phyloP scores from a whole-genome alignment of 176 grass and related monocot genomes.

The Areca catechu region DNA sequence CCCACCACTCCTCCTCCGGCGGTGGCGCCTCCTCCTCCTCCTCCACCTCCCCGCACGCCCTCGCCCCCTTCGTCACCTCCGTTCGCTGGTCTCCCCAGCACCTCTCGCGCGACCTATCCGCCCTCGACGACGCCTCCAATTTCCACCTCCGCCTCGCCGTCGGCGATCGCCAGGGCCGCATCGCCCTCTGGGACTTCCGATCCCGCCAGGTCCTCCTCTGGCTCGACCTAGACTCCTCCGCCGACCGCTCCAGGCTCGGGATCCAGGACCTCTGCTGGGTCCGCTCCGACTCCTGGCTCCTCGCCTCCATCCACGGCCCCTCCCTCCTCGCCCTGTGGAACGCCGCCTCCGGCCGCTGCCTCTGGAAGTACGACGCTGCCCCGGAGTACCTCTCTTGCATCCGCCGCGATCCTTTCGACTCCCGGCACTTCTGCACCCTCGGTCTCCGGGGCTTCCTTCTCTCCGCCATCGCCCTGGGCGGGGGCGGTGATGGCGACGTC shows the following conservation, averaged over 20 bases:
- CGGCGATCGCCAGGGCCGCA: conserved; percentile 79
- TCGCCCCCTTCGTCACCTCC: conserved; percentile 38
- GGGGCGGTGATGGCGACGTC: conserved; percentile 33
- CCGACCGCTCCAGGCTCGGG: conserved; percentile 32
- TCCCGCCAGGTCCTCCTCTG: conserved; percentile 55
- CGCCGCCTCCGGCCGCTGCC: conserved; percentile 36
- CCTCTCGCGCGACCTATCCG: conserved; percentile 27
- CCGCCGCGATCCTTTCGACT: conserved; percentile 79
- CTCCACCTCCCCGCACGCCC: conserved; percentile 16
- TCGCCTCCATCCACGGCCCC: conserved; percentile 74
- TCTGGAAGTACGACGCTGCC: conserved; percentile 90
- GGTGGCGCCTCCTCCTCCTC: conserved; percentile 19
- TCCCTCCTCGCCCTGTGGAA: conserved; percentile 86
- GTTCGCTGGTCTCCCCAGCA: conserved; percentile 40
- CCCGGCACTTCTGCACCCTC: conserved; percentile 66
- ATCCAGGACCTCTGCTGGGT: conserved; percentile 96
- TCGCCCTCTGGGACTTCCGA: conserved; percentile 81
- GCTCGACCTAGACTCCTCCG: conserved; percentile 59
- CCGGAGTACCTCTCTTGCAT: conserved; percentile 91
- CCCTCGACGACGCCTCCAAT: conserved; percentile 33
- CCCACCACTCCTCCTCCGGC: conserved; percentile 38
- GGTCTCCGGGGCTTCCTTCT: conserved; percentile 77
- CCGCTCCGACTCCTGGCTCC: conserved; percentile 68
- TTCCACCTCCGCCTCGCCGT: conserved; percentile 63
- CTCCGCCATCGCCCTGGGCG: conserved; percentile 40